Conservation (phyloP, 108 stramenopile species). For the Thalassiosira profunda region DNA sequence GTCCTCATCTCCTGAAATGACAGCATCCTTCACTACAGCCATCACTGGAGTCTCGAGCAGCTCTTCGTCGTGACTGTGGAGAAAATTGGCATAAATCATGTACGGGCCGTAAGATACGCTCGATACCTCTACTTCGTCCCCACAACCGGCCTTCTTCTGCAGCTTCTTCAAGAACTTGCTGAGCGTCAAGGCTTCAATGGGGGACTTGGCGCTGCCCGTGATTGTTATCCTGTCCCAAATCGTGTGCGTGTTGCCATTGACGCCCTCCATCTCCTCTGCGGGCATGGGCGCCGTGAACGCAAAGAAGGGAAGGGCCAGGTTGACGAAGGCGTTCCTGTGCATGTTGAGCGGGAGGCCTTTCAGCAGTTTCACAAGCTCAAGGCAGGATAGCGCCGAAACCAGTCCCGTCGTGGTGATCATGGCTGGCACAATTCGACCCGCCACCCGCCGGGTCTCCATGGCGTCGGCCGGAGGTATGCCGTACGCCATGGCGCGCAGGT, state of each 20-base stretch:
- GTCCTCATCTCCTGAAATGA: constrained; percentile 58
- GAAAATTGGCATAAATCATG: constrained; percentile 89
- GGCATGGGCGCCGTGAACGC: constrained; percentile 93
- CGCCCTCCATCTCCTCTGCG: constrained; percentile 64
- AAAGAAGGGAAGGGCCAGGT: constrained; percentile 96
- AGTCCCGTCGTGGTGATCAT: constrained; percentile 98
- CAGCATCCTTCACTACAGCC: constrained; percentile 62
- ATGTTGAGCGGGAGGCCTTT: constrained; percentile 74
- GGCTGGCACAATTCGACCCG: constrained; percentile 98
- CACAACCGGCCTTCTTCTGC: constrained; percentile 48
- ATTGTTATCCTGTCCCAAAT: constrained; percentile 94
- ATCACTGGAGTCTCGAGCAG: constrained; percentile 61
- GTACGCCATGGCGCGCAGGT: constrained; percentile 94
- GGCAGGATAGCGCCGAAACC: constrained; percentile 94
- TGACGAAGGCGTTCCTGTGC: constrained; percentile 94
- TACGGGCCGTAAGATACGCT: constrained; percentile 74
- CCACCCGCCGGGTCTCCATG: constrained; percentile 96
- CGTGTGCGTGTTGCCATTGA: constrained; percentile 78
- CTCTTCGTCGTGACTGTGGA: constrained; percentile 79
- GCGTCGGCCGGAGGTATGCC: constrained; percentile 94
- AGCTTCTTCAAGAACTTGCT: constrained; percentile 56
- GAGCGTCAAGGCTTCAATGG: constrained; percentile 57
- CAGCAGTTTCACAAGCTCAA: constrained; percentile 93
- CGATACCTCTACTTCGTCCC: constrained; percentile 61
- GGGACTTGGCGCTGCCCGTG: constrained; percentile 63